Conservation (phyloP, 371 early-diverging fungal genomes). For the Blyttiomyces sp. region DNA sequence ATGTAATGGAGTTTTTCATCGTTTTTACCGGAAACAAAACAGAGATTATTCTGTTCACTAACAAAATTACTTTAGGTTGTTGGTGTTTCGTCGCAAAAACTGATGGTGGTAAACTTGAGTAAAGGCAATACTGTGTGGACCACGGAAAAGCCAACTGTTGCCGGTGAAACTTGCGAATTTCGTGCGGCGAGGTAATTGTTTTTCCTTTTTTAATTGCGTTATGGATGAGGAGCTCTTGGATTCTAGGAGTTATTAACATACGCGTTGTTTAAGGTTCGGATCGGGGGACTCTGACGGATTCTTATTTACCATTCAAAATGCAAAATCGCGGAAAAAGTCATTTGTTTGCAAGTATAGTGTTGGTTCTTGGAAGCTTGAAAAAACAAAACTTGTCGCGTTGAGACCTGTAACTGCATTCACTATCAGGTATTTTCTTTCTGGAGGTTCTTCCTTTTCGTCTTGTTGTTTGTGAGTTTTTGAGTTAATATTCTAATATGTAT, state of each 20-base stretch:
- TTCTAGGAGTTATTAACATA: neutral
- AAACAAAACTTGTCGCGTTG: slow-evolving; percentile 25
- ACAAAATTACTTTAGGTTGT: slow-evolving; percentile 18
- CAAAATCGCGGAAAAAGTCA: slow-evolving; percentile 31
- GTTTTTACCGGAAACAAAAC: too few species aligned
- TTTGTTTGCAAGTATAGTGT: slow-evolving; percentile 41
- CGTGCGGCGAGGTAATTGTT: slow-evolving; percentile 22
- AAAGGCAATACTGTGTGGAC: slow-evolving; percentile 40
- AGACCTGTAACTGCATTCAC: slow-evolving; percentile 46
- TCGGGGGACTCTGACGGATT: slow-evolving; percentile 23
- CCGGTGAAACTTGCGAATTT: slow-evolving; percentile 20
- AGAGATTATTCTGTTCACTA: too few species aligned
- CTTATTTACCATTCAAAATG: slow-evolving; percentile 40
- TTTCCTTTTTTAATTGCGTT: neutral
- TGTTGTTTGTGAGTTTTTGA: slow-evolving; percentile 6
- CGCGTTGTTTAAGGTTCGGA: slow-evolving; percentile 32
- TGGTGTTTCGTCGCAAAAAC: slow-evolving; percentile 20
- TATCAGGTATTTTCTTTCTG: slow-evolving; percentile 25
- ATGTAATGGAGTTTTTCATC: too few species aligned
- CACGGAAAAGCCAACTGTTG: slow-evolving; percentile 26
- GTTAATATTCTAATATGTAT: neutral
- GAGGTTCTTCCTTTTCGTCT: neutral
- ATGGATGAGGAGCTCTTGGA: neutral
- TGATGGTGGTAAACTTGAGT: slow-evolving; percentile 23
- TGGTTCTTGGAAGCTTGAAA: slow-evolving; percentile 31